Evolutionary conservation across 805 yeast species (phyloP), one percentile per base, ranked within the genome.

Genomic region (Hermanozyma aechmeae): DNA sequence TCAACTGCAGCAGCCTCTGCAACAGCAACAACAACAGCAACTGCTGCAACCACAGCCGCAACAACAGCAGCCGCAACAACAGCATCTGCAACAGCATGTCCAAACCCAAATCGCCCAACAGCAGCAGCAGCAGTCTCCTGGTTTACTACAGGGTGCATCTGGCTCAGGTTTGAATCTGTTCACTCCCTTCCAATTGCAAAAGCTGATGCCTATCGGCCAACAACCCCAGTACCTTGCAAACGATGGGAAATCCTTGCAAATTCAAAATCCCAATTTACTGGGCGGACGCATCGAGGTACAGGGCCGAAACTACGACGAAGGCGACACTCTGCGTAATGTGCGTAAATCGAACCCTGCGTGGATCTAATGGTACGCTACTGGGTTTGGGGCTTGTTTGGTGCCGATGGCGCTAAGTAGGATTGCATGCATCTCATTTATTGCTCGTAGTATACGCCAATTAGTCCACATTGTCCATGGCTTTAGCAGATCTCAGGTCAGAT

Each of bases 341-440:
- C 19, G 34, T 12, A 39, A 24, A 24, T 35, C 39, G 22, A 41
- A 37, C 25, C 43, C 45, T 13, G 41, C 45, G 6, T 41, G 45
- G 45, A 37, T 41, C 18, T 41, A 24, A 28, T n/a, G n/a, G n/a
- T n/a, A 13, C 39, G 12, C 30, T 29, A 21, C 33, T 36, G 18
- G 33, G 38, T 11, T 27, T 31, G 4, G 25, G 21, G 25, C 20
- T n/a, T 16, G 21, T 16, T 12, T 16, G 11, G 16, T 9, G 22
- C 27, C 15, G 17, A 13, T 13, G 13, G 15, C 6, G 8, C 16
- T 13, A n/a, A 8, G 10, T 24, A 16, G 20, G 11, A 6, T 25
- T 15, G 27, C 20, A 23, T 23, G 19, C 9, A 17, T n/a, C 16
- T 15, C 22, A 21, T 28, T 15, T 13, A 15, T 11, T 11, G 19